phyloP scores from a whole-genome alignment of 2,329 filamentous ascomycete genomes.

The Elsinoe australis region DNA sequence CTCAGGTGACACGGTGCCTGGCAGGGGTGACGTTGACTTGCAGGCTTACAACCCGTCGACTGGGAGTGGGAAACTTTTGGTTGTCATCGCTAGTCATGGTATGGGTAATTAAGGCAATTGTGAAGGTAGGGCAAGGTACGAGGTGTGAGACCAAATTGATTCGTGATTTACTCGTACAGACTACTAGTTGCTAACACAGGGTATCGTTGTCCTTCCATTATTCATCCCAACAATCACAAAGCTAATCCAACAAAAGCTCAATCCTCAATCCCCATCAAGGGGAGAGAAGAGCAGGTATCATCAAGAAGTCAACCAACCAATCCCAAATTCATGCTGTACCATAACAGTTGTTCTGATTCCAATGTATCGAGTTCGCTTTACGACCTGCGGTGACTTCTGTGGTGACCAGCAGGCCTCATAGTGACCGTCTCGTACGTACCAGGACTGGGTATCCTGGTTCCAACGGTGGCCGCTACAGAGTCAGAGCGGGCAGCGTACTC shows the following conservation, averaged over 20 bases:
- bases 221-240: background rate
- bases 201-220: background rate
- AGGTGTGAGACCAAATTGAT: background rate
- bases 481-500: background rate
- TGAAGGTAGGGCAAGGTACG: too few species aligned
- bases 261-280: slow-evolving; percentile 1
- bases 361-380: background rate
- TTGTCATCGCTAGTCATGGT: background rate
- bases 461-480: background rate
- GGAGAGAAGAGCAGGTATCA: slow-evolving; percentile 14
- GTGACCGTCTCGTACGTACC: slow-evolving; percentile 1
- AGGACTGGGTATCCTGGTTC: background rate
- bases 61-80: too few species aligned
- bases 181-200: background rate
- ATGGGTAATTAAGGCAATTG: background rate
- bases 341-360: background rate
- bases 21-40: background rate
- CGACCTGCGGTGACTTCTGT: slow-evolving; percentile 3
- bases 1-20: background rate
- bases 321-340: background rate
- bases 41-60: background rate
- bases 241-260: slow-evolving; percentile 10
- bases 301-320: background rate
- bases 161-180: background rate
- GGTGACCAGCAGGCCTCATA: background rate